Conservation (phyloP, 225 moss, liverwort and hornwort species). For the Marchantia polymorpha region DNA sequence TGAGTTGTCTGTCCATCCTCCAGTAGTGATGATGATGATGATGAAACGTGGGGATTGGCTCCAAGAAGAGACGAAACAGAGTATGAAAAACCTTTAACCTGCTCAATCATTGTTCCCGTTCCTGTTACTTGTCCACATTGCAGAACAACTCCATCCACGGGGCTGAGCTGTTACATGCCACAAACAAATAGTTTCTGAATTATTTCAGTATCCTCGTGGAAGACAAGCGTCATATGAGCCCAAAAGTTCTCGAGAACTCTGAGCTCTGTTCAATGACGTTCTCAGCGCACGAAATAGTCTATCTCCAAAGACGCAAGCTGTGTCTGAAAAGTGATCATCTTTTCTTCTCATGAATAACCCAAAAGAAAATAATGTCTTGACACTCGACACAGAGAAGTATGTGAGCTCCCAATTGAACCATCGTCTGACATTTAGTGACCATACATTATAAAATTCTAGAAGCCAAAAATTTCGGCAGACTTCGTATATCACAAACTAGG, state of each 20-base stretch:
- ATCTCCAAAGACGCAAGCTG: too few relatives aligned
- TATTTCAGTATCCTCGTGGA: not conserved
- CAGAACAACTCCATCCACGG: slow-evolving; percentile 77
- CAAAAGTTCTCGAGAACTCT: too few relatives aligned
- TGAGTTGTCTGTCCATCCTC: slow-evolving; percentile 23
- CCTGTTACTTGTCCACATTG: slow-evolving; percentile 67
- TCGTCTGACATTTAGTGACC: too few relatives aligned
- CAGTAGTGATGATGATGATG: slow-evolving; percentile 11
- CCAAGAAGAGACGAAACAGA: slow-evolving; percentile 82
- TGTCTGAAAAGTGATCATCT: too few relatives aligned
- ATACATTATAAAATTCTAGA: not conserved
- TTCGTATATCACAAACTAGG: slow-evolving; percentile 1
- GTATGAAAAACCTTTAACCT: slow-evolving; percentile 96
- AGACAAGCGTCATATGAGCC: too few relatives aligned
- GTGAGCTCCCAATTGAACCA: too few relatives aligned
- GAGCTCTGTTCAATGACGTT: too few relatives aligned
- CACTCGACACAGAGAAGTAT: too few relatives aligned
- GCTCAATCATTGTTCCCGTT: slow-evolving; percentile 88
- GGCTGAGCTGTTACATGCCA: slow-evolving; percentile 52
- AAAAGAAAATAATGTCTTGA: too few relatives aligned
- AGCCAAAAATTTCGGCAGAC: not conserved
- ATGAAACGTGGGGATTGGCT: slow-evolving; percentile 62
- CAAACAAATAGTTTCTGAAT: not conserved
- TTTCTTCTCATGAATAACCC: too few relatives aligned
- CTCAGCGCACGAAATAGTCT: too few relatives aligned